A percentile compares a stretch with the other conserved stretches of the same genome.
phyloP scores from a whole-genome alignment of 2,329 filamentous ascomycete species.

The Macrophomina phaseolina region DNA sequence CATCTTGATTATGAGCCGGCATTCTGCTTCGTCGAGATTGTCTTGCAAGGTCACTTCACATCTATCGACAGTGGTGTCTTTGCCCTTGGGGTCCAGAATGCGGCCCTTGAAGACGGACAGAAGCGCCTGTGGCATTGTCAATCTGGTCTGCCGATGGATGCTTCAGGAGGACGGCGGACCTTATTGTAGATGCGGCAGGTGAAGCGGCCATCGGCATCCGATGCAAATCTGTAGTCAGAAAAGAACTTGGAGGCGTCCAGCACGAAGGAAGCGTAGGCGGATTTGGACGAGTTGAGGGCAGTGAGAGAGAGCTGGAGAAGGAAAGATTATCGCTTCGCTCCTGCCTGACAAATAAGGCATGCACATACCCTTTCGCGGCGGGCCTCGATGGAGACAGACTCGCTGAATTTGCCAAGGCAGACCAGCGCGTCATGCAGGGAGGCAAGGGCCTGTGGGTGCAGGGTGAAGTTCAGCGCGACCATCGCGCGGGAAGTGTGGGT shows the following conservation, averaged over 20 bases:
- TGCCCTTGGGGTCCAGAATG: constrained; percentile 66
- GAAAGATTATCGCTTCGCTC: constrained; percentile 29
- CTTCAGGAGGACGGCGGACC: constrained; percentile 46
- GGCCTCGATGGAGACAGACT: constrained; percentile 77
- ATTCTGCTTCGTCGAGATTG: constrained; percentile 68
- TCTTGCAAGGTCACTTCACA: constrained; percentile 79
- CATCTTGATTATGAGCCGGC: constrained; percentile 75
- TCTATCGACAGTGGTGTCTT: constrained; percentile 72
- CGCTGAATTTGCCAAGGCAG: constrained; percentile 80
- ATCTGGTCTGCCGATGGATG: background rate
- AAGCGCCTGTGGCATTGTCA: constrained; percentile 46
- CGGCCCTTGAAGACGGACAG: constrained; percentile 77
- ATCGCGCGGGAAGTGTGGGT: constrained; percentile 36
- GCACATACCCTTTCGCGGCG: constrained; percentile 66
- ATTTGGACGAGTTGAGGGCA: constrained; percentile 79
- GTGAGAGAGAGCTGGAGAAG: constrained; percentile 69
- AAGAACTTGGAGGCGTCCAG: constrained; percentile 74
- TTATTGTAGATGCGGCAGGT: constrained; percentile 78
- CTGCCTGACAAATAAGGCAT: constrained; percentile 23
- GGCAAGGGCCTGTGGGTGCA: constrained; percentile 74
- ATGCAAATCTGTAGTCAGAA: constrained; percentile 70
- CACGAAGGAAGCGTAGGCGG: constrained; percentile 75
- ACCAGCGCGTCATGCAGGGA: constrained; percentile 74
- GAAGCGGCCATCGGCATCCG: constrained; percentile 59
- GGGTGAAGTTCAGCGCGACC: constrained; percentile 69